Evolutionary conservation across 345 rosid genomes (phyloP).

Genomic region (Streptanthus diversifolius): DNA sequence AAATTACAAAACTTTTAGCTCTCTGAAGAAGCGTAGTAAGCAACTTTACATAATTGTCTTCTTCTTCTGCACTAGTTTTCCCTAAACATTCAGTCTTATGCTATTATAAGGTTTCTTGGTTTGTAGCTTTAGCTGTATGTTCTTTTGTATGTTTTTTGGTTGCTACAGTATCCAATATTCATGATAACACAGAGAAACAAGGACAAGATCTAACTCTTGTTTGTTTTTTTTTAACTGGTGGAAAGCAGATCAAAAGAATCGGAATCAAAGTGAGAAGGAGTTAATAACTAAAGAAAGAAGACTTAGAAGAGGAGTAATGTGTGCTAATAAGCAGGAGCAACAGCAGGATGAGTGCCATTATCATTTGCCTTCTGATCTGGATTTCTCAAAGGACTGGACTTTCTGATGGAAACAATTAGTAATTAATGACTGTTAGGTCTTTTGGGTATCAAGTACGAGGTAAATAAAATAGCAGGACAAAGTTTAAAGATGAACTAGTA

Average conservation of each 20-base stretch:
- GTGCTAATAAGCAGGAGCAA: too few species aligned
- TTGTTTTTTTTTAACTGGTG: too few species aligned
- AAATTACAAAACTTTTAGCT: not conserved
- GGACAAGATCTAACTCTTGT: too few species aligned
- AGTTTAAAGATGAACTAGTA: not conserved
- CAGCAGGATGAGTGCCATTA: slow-evolving; percentile 17
- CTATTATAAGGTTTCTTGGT: not conserved
- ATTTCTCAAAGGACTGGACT: slow-evolving; percentile 21
- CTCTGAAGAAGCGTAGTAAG: not conserved
- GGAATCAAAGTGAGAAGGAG: not conserved
- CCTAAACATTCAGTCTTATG: not conserved
- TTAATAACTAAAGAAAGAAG: not conserved
- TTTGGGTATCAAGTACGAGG: not conserved
- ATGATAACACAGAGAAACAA: too few species aligned
- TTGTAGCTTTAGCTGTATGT: not conserved
- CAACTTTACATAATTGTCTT: too few species aligned
- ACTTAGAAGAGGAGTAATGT: too few species aligned
- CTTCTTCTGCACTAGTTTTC: not conserved
- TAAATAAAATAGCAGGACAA: not conserved
- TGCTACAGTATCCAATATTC: too few species aligned
- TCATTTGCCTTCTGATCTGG: slow-evolving; percentile 25
- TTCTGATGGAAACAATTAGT: not conserved
- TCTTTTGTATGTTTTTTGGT: too few species aligned
- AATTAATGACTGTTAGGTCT: not conserved
- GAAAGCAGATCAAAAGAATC: slow-evolving; percentile 11